Conservation (phyloP, 1,284 basidiomycete genomes). For the Crucibulum parvulum region DNA sequence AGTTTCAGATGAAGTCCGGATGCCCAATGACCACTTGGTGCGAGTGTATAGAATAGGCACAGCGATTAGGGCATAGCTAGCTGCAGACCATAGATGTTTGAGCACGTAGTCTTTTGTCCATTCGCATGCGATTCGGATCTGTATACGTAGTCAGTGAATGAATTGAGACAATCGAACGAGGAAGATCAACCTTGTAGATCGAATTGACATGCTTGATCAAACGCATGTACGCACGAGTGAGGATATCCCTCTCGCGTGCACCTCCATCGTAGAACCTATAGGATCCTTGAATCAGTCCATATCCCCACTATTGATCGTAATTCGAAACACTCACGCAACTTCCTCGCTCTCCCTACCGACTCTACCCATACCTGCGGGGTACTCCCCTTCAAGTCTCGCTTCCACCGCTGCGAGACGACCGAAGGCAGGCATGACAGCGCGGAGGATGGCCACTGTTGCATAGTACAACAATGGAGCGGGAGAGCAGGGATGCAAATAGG, state of each 20-base stretch:
- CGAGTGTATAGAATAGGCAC: slow-evolving; percentile 82
- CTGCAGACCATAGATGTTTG: slow-evolving; percentile 94
- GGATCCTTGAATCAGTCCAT: not conserved
- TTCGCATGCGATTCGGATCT: slow-evolving; percentile 86
- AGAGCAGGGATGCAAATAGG: slow-evolving; percentile 93
- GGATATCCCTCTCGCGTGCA: slow-evolving; percentile 82
- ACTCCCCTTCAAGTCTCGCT: slow-evolving; percentile 89
- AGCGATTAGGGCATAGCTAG: slow-evolving; percentile 88
- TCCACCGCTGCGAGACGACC: slow-evolving; percentile 92
- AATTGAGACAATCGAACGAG: not conserved
- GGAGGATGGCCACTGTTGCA: slow-evolving; percentile 82
- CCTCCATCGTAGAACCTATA: slow-evolving; percentile 93
- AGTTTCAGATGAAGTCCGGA: slow-evolving; percentile 40
- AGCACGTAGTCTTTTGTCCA: slow-evolving; percentile 96
- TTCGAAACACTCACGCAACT: slow-evolving; percentile 72
- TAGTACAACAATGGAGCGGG: slow-evolving; percentile 85
- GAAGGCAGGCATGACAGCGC: slow-evolving; percentile 92
- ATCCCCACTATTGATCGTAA: not conserved
- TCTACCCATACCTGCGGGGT: slow-evolving; percentile 87
- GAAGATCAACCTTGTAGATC: slow-evolving; percentile 81
- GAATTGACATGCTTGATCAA: slow-evolving; percentile 91
- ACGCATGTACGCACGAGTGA: slow-evolving; percentile 81
- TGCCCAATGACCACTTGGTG: slow-evolving; percentile 47
- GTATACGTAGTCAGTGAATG: not conserved
- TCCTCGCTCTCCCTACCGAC: slow-evolving; percentile 94